Conservation (phyloP, 176 grass and related monocot genomes). For the Rhipidocladum racemiflorum region DNA sequence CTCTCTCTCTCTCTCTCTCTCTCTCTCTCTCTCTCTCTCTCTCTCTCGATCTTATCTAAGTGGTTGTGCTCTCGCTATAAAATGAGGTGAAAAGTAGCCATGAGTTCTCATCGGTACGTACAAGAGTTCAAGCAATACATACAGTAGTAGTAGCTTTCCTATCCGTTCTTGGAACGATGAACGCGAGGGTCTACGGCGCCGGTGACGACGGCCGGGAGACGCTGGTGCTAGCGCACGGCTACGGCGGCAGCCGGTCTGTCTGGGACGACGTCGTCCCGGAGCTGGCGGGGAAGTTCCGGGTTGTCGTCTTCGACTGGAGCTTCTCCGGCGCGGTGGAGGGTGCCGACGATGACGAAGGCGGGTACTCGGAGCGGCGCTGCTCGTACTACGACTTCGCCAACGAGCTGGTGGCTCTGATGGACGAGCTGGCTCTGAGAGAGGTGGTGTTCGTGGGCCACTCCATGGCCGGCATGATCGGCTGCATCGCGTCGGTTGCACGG, state of each 20-base stretch:
- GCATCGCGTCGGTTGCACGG: conserved; percentile 63
- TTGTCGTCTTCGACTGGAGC: conserved; percentile 90
- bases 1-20: neutral
- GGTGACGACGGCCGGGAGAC: conserved; percentile 30
- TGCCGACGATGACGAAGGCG: neutral
- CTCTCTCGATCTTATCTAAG: conserved; percentile 26
- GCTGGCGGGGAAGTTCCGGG: conserved; percentile 46
- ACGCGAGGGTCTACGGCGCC: conserved; percentile 25
- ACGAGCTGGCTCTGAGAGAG: conserved; percentile 23
- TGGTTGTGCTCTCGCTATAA: conserved; percentile 21
- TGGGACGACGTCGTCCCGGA: conserved; percentile 66
- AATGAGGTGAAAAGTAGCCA: neutral
- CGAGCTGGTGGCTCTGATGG: conserved; percentile 55
- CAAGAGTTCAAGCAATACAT: neutral
- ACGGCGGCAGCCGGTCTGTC: conserved; percentile 49
- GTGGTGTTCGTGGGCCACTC: conserved; percentile 66
- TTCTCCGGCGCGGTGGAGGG: conserved; percentile 37
- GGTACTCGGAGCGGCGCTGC: neutral
- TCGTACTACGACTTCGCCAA: conserved; percentile 55
- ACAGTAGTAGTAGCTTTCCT: neutral
- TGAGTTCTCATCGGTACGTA: neutral
- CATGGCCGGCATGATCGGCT: conserved; percentile 87
- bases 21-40: neutral
- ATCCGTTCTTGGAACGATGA: conserved; percentile 16
- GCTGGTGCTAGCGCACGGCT: conserved; percentile 76